Evolutionary conservation across 2,329 filamentous ascomycete genomes (phyloP).

Genomic region (Diaporthe ilicicola): DNA sequence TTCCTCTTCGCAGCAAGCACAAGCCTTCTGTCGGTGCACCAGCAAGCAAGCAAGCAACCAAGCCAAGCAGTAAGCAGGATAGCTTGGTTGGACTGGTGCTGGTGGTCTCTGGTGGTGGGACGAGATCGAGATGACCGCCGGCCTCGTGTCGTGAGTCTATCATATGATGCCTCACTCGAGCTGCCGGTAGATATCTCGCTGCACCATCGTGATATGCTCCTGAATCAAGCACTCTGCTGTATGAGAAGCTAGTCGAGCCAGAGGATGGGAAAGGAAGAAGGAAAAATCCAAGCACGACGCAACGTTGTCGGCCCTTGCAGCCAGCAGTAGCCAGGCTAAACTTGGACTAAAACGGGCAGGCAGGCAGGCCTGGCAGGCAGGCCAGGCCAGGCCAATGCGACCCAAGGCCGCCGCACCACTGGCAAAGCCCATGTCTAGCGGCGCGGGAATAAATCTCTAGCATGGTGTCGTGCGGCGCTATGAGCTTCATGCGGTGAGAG

Average conservation of each 20-base stretch:
- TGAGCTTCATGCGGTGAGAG: constrained; percentile 9
- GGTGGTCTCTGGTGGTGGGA: neutral
- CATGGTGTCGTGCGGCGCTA: neutral
- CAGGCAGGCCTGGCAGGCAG: too few relatives aligned
- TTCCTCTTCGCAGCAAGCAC: neutral
- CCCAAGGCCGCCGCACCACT: neutral
- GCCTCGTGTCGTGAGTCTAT: neutral
- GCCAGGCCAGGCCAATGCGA: constrained; percentile 1
- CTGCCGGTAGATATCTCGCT: neutral
- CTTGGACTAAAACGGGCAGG: neutral
- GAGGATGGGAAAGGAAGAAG: neutral
- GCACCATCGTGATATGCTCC: neutral
- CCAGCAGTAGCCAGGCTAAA: neutral
- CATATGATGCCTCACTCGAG: neutral
- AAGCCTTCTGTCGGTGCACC: neutral
- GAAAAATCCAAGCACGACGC: neutral
- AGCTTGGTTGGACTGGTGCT: neutral
- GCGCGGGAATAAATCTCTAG: constrained; percentile 6
- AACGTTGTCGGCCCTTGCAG: neutral
- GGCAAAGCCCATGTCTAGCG: constrained; percentile 10
- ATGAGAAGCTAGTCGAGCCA: neutral
- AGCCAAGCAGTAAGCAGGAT: neutral
- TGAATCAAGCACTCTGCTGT: neutral
- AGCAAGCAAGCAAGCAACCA: neutral
- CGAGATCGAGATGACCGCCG: constrained; percentile 12